A percentile compares a stretch with the other conserved stretches of the same genome.
phyloP scores from a whole-genome alignment of 257 asterid genomes.

The Orobanche coerulescens region DNA sequence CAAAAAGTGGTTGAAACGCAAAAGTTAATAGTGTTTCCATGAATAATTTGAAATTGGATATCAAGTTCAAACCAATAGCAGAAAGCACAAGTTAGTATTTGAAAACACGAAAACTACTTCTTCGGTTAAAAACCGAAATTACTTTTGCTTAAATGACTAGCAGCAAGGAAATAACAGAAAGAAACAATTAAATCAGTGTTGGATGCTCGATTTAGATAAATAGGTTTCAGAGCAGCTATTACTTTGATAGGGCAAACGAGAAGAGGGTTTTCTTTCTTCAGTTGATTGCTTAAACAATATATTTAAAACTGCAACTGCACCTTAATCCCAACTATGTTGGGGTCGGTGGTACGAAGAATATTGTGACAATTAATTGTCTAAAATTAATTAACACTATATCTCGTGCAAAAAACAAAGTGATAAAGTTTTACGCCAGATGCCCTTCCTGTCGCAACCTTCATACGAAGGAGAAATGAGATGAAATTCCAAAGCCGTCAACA shows the following conservation, averaged over 20 bases:
- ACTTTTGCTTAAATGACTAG: not conserved
- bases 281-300: not conserved
- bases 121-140: no score
- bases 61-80: not conserved
- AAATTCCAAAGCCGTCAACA: no score
- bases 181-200: not conserved
- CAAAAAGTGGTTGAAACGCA: not conserved
- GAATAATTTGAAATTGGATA: not conserved
- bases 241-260: not conserved
- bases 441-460: no score
- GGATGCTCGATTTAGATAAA: not conserved
- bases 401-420: no score
- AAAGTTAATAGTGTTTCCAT: not conserved
- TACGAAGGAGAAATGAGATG: no score
- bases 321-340: no score
- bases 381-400: no score
- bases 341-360: no score
- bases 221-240: not conserved
- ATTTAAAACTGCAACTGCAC: no score
- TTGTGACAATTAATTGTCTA: no score
- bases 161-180: not conserved
- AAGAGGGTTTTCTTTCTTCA: not conserved
- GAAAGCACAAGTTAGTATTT: not conserved
- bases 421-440: no score
- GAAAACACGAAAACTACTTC: not conserved